Conservation (phyloP, 208 protist genomes). For the Acanthamoeba culbertsoni region DNA sequence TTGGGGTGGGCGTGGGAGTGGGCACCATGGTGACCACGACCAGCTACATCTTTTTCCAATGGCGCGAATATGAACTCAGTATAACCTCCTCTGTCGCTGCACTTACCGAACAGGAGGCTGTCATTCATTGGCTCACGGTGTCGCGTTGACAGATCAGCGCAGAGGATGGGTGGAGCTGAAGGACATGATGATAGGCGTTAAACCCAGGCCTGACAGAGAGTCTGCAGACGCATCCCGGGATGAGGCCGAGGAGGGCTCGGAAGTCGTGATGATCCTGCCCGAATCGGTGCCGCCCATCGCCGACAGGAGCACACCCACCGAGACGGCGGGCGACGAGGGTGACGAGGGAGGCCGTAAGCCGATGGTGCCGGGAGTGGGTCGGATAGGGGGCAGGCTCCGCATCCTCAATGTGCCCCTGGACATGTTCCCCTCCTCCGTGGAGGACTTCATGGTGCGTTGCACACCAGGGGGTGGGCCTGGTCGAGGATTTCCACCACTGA, state of each 20-base stretch:
- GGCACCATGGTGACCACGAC: conserved; percentile 16
- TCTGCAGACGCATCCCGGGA: background rate
- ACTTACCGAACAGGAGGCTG: background rate
- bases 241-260: background rate
- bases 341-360: background rate
- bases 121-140: background rate
- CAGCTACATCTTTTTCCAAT: background rate
- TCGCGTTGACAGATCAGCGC: background rate
- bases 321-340: background rate
- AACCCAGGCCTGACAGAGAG: too few species aligned
- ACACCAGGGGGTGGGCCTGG: too few species aligned
- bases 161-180: background rate
- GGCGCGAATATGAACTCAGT: background rate
- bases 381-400: background rate
- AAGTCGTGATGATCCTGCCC: background rate
- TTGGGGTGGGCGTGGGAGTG: background rate
- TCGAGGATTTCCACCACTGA: background rate
- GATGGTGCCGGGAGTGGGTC: conserved; percentile 10
- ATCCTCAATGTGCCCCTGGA: background rate
- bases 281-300: too few species aligned
- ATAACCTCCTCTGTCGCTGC: background rate
- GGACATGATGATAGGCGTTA: background rate
- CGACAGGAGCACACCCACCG: too few species aligned
- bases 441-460: conserved; percentile 1
- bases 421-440: background rate